phyloP scores from a whole-genome alignment of 1,284 basidiomycete species.

The Ustilago shanxiensis region DNA sequence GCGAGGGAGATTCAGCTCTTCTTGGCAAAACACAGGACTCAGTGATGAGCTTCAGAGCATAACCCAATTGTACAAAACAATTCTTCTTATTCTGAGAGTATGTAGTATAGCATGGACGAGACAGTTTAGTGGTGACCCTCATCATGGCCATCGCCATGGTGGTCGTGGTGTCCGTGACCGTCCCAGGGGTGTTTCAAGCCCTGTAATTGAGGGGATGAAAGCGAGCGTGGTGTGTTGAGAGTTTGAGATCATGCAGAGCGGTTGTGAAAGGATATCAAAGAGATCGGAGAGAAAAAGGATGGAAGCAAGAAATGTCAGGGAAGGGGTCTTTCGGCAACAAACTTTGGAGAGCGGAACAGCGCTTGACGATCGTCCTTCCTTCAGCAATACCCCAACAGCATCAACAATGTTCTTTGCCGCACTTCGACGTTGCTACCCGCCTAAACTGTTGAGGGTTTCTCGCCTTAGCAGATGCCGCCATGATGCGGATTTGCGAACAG shows the following conservation, averaged over 20 bases:
- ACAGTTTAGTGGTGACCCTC: constrained; percentile 43
- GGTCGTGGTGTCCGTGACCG: constrained; percentile 58
- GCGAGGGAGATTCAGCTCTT: no score
- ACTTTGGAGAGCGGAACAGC: neutral
- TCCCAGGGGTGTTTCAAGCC: constrained; percentile 67
- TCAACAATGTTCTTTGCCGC: no score
- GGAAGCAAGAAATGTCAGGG: neutral
- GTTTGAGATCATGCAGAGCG: neutral
- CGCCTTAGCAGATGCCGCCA: no score
- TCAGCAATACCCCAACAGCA: neutral
- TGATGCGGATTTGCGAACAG: no score
- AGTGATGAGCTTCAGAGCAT: no score
- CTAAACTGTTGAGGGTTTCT: neutral
- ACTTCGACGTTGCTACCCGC: neutral
- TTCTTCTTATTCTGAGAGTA: neutral
- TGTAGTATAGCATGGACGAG: neutral
- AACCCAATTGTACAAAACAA: neutral
- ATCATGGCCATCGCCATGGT: constrained; percentile 50
- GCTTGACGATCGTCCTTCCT: neutral
- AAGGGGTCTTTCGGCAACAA: neutral
- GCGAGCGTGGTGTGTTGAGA: neutral
- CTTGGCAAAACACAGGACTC: no score
- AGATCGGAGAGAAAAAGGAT: neutral
- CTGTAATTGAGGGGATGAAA: constrained; percentile 21
- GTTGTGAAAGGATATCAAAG: neutral